Percentiles rank a stretch among this genome's conserved stretches.
Evolutionary conservation across 352 stramenopile genomes (phyloP).

Genomic region (Poterioochromonas sp.): DNA sequence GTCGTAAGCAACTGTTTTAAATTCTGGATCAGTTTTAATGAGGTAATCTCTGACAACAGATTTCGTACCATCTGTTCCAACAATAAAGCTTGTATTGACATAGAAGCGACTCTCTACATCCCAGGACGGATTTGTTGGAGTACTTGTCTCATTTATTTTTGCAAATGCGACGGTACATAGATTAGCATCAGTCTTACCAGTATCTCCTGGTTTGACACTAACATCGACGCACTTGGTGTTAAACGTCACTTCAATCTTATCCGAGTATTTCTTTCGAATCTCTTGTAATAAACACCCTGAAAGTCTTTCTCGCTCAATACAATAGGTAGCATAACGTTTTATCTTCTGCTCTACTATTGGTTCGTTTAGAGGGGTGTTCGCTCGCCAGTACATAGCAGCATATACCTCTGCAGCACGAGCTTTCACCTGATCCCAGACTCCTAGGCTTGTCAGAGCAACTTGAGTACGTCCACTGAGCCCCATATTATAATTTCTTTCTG

Average conservation of each 20-base stretch:
- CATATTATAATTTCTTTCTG: constrained; percentile 50
- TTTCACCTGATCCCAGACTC: constrained; percentile 53
- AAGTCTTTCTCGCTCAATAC: constrained; percentile 43
- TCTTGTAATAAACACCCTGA: constrained; percentile 41
- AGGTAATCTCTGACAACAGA: constrained; percentile 37
- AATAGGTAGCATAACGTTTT: constrained; percentile 35
- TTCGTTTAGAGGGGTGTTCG: not conserved
- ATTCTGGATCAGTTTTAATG: constrained; percentile 33
- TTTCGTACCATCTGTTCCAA: constrained; percentile 55
- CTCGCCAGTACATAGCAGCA: constrained; percentile 54
- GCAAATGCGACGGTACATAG: not conserved
- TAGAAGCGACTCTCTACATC: not conserved
- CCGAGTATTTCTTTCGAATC: constrained; percentile 34
- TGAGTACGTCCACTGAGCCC: constrained; percentile 56
- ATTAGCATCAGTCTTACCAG: constrained; percentile 40
- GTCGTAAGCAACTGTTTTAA: constrained; percentile 37
- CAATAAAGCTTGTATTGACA: constrained; percentile 48
- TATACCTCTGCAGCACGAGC: constrained; percentile 51
- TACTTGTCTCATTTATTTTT: not conserved
- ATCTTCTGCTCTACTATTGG: not conserved
- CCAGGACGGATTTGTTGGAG: not conserved
- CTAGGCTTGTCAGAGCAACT: constrained; percentile 51
- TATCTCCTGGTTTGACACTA: too few species aligned
- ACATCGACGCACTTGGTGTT: constrained; percentile 39
- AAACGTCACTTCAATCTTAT: constrained; percentile 39